Base-by-base conservation (phyloP, 768 basidiomycete species). In the Termitomyces sp. region DNA sequence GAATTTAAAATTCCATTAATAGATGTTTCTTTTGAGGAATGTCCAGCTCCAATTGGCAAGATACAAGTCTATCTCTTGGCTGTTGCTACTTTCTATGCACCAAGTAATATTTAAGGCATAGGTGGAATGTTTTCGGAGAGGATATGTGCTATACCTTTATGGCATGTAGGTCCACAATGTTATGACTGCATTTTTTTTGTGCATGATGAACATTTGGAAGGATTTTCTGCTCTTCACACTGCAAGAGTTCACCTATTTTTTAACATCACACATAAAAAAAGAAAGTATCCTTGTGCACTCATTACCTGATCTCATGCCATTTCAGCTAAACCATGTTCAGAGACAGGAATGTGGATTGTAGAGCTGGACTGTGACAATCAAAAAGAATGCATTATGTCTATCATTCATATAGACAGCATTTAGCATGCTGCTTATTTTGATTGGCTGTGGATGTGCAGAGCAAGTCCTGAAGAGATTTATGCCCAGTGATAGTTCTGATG, bases 291-390 rank as follows among this genome's bases (percentile, higher is more conserved):
- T 7, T 74, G 69, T 51, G 68, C 68, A 1, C 60, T 75, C 1
- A 65, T 73, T 2, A 55, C 63, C 4, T 74, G 70, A 72, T 72
- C 66, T 34, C 37, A 42, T 1, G n/a, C 37, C 5, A 32, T 60
- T 11, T 57, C 58, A 1, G 60, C 65, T 14, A 25, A 42, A 5
- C 69, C 72, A 12, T 64, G 68, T 54, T 8, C 38, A 3, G 61
- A 63, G 5, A 72, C 69, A 11, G 67, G 68, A 4, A 63, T 71
- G 64, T 70, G 69, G 69, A 60, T 67, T 47, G 69, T 73, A 0
- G 57, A 64, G n/a, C 70, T 68, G 0, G 66, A 72, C n/a, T 59
- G 40, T 8, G 36, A 58, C 43, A 57, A 46, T 12, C 48, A 57
- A 17, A 60, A 54, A 11, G 29, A 15, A 2, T 54, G 53, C 8